These are phyloP conservation scores for Crotalaria pallida DNA, from an alignment of 306 rosid species.

Conservation along the genomic window DNA sequence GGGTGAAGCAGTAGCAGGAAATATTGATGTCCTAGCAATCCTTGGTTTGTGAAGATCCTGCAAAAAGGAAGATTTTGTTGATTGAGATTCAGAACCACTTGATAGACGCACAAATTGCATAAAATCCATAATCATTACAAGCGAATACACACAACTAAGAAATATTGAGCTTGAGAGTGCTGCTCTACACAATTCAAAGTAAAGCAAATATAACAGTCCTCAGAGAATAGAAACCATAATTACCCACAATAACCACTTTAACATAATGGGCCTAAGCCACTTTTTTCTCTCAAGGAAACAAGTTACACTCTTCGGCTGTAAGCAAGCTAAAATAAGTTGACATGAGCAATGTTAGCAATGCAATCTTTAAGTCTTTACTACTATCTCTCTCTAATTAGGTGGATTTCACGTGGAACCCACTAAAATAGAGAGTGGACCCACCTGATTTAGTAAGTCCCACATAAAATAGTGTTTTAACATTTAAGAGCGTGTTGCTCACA, in stretches of 20 bases:
- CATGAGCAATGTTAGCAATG: neutral
- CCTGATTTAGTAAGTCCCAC: too few relatives aligned
- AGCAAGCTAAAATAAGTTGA: neutral
- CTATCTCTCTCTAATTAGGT: too few relatives aligned
- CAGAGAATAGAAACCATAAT: neutral
- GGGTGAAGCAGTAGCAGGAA: constrained; percentile 47
- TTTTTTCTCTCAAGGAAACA: neutral
- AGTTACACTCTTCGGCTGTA: neutral
- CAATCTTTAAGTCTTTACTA: too few relatives aligned
- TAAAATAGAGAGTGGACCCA: too few relatives aligned
- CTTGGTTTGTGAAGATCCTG: constrained; percentile 66
- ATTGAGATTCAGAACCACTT: neutral
- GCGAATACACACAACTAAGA: neutral
- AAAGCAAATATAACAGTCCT: neutral
- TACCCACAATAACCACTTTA: neutral
- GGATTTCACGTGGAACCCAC: too few relatives aligned
- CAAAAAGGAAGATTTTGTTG: neutral
- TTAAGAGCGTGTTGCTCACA: too few relatives aligned
- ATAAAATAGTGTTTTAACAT: too few relatives aligned
- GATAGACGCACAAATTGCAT: neutral
- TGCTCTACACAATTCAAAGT: neutral
- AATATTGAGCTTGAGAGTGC: neutral
- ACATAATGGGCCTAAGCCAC: neutral
- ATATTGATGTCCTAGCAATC: constrained; percentile 45
- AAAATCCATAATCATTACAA: neutral